Conservation (phyloP, 176 grass and related monocot genomes). For the Typha latifolia region DNA sequence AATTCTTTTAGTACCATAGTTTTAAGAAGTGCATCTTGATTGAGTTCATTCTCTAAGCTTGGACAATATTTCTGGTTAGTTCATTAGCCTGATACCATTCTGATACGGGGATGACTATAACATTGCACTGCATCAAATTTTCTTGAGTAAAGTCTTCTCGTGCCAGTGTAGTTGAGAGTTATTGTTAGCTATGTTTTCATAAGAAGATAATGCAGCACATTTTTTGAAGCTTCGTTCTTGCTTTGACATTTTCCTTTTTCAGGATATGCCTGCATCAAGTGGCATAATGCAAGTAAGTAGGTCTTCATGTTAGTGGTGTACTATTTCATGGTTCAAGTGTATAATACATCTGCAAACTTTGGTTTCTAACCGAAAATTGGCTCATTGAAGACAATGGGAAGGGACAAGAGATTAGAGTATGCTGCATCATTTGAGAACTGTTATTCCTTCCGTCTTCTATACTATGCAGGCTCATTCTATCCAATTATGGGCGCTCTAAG, state of each 20-base stretch:
- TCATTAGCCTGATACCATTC: too few relatives aligned
- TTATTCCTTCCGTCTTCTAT: conserved; percentile 85
- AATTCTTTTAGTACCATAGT: too few relatives aligned
- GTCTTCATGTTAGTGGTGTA: conserved; percentile 17
- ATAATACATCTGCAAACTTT: neutral
- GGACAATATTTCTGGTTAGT: too few relatives aligned
- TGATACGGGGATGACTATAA: too few relatives aligned
- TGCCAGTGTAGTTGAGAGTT: neutral
- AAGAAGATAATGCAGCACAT: neutral
- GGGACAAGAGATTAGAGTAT: conserved; percentile 85
- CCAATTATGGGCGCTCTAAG: conserved; percentile 96
- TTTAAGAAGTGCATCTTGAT: too few relatives aligned
- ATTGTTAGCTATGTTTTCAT: neutral
- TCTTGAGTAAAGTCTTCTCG: neutral
- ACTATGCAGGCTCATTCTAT: conserved; percentile 74
- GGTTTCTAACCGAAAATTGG: conserved; percentile 10
- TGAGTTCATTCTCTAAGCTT: too few relatives aligned
- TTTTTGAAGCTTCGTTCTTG: conserved; percentile 13
- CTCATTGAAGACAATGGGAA: conserved; percentile 77
- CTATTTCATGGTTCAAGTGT: neutral
- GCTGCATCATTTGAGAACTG: conserved; percentile 90
- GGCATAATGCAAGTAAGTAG: conserved; percentile 89
- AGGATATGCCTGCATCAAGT: conserved; percentile 96
- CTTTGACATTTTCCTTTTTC: conserved; percentile 25
- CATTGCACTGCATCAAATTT: neutral